Evolutionary conservation across 164 flowering plant genomes (phyloP).

Genomic region (Akebia trifoliata): DNA sequence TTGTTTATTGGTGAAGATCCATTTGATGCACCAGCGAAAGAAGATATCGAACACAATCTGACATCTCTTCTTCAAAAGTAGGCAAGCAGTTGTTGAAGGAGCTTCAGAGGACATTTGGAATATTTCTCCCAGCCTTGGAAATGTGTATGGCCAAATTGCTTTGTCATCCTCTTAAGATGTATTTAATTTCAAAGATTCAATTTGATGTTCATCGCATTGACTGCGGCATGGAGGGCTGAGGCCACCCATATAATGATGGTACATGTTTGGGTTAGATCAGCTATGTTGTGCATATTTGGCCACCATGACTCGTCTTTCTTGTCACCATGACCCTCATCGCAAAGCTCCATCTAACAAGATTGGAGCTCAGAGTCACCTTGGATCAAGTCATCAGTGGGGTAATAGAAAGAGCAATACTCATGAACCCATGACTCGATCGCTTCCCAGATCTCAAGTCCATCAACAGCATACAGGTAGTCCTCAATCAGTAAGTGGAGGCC

Average conservation of each 20-base stretch:
- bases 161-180: background rate
- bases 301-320: constrained; percentile 70
- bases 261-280: constrained; percentile 50
- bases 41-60: constrained; percentile 50
- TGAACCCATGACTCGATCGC: constrained; percentile 73
- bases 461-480: constrained; percentile 85
- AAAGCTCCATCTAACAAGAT: constrained; percentile 79
- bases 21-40: constrained; percentile 71
- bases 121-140: background rate
- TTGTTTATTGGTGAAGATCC: constrained; percentile 83
- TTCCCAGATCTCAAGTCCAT: constrained; percentile 82
- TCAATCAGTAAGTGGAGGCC: constrained; percentile 63
- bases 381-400: constrained; percentile 37
- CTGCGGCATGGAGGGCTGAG: constrained; percentile 88
- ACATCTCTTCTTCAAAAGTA: constrained; percentile 47
- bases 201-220: too few species aligned
- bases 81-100: constrained; percentile 10
- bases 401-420: constrained; percentile 68
- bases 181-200: background rate
- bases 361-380: constrained; percentile 62
- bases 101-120: too few species aligned
- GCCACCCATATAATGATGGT: constrained; percentile 81
- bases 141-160: background rate
- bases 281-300: constrained; percentile 51
- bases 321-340: constrained; percentile 75